Evolutionary conservation across 495 filamentous ascomycete species (phyloP).

Genomic region (Penicillium mononematosum): DNA sequence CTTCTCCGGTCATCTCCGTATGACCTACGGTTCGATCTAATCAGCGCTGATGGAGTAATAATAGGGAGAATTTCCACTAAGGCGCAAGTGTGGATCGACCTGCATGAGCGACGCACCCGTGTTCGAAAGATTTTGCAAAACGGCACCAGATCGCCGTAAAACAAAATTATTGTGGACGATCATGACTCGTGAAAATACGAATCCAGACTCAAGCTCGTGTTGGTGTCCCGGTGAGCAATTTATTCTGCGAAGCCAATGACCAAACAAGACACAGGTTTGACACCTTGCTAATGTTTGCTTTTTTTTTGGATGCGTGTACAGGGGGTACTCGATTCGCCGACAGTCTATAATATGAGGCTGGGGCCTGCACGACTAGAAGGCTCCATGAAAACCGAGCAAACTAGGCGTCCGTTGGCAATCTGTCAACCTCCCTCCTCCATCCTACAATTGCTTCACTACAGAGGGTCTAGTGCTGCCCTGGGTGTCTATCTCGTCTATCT

Average conservation of each 20-base stretch:
- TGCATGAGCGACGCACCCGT: slow-evolving; percentile 12
- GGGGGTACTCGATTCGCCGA: slow-evolving; percentile 10
- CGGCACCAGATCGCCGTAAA: slow-evolving; percentile 10
- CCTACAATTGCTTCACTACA: too few relatives aligned
- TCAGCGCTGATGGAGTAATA: too few relatives aligned
- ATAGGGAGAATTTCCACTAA: not conserved
- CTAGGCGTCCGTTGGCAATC: too few relatives aligned
- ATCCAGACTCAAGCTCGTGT: slow-evolving; percentile 17
- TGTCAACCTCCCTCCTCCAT: too few relatives aligned
- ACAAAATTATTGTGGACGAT: not conserved
- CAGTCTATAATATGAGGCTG: slow-evolving; percentile 8
- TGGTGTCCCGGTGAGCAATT: not conserved
- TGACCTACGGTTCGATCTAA: slow-evolving; percentile 6
- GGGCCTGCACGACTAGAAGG: too few relatives aligned
- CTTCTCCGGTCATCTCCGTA: not conserved
- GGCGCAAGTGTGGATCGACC: not conserved
- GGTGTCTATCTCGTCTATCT: too few relatives aligned
- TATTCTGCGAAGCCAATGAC: slow-evolving; percentile 6
- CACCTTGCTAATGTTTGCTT: slow-evolving; percentile 16
- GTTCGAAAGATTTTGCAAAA: slow-evolving; percentile 8
- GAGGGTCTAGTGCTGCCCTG: too few relatives aligned
- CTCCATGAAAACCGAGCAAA: too few relatives aligned
- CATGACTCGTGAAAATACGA: not conserved
- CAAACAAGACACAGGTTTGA: slow-evolving; percentile 6
- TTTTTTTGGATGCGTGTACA: slow-evolving; percentile 7